Base-by-base conservation (phyloP, 169 alveolate genomes). In the Cryptosporidium tyzzeri region DNA sequence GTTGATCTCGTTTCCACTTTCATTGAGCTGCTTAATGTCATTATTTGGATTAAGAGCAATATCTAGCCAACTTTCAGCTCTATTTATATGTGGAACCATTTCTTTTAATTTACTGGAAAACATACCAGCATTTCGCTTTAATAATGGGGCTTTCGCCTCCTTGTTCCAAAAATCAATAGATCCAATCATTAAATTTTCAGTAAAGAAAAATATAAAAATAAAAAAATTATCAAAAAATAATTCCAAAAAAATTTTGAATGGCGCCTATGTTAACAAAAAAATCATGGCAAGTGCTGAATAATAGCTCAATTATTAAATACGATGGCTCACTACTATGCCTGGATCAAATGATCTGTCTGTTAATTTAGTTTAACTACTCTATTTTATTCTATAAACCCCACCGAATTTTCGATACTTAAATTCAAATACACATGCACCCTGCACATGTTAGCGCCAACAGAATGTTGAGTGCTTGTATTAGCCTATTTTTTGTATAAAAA, bases 61-160 rank as follows among this genome's bases (percentile, higher is more conserved):
- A 41, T 67, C 92, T 71, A 86, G 59, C 71, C 92, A 71, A 2
- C 68, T 39, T 74, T 69, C 75, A 23, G 94, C 94, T 8, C 92
- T 67, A 53, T 48, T 26, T 12, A 80, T n/a, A 26, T 68, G 91
- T 50, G 68, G 18, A 16, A 45, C 61, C 89, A 62, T 70, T 58
- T 44, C 69, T 6, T 93, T 85, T 39, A 73, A 71, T 21, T 91
- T 92, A 7, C 74, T 44, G 9, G 67, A 48, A 39, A 92, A 33
- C 39, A 67, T 71, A 26, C 53, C 61, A 10, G 86, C 93, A 59
- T 92, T 92, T 7, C 94, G 87, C 23, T 91, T 85, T 51, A 92
- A 85, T 33, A 92, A 84, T 3, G 94, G 95, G 21, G 95, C 93
- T 55, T 91, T 93, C 61, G 65, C 39, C 74, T 92, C 95, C 29